Base-by-base conservation (phyloP, 805 yeast species). In the Teunomyces cretensis region DNA sequence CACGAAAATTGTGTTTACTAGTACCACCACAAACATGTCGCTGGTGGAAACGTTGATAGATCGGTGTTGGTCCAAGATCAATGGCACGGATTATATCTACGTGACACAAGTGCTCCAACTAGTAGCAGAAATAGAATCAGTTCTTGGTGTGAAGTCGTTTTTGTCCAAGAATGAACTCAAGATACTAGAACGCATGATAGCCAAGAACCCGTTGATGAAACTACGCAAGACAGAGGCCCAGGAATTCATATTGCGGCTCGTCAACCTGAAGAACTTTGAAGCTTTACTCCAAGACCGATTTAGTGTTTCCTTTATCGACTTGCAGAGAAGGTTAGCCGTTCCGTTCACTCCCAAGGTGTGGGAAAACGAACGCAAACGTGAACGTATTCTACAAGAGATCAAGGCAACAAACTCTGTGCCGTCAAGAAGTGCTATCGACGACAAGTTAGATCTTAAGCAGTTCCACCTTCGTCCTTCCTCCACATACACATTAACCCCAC, bases 211-310 rank as follows among this genome's bases (percentile, higher is more conserved):
- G 2, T 26, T 13, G 30, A 38, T 47, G 43, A 48, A 44, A 38
- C 48, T 67, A 12, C 54, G 52, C 39, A 58, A 53, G 41, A 31
- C 41, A 2, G 65, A 64, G 27, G 50, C 65, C 14, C 43, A 52
- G 22, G 47, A 50, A 36, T 64, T 67, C 44, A 9, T 67, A 6
- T 41, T 61, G 15, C 58, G 54, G 22, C 45, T 65, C 27, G 63
- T 59, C 3, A 53, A 55, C 8, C 47, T 48, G 32, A 14, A 46
- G 13, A 48, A 48, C 16, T 54, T 65, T 33, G 55, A 54, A 14
- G 48, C 35, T 26, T 58, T 65, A 26, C 43, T 67, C 2, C 31
- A 13, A 6, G 61, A 59, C 5, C 47, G 70, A 41, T 51, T 44
- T 12, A 16, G 16, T 9, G 26, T 42, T 6, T 9, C 44, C 14